phyloP scores from a whole-genome alignment of 1,284 basidiomycete species.

The Trichosporon sp. region DNA sequence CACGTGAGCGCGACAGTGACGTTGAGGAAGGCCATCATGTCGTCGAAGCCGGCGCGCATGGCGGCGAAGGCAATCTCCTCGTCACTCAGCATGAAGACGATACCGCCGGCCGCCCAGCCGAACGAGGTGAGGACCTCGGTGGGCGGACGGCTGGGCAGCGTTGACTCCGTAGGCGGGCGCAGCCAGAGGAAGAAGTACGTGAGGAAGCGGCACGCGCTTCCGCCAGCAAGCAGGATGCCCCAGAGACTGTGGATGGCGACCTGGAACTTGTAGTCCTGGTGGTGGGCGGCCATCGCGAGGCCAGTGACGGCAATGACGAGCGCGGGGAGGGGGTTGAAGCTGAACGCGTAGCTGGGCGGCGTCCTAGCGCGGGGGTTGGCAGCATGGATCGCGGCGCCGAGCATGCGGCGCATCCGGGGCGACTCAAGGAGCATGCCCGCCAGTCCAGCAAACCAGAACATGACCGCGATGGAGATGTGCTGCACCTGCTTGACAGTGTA shows the following conservation, averaged over 20 bases:
- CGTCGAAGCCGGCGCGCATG: slow-evolving; percentile 86
- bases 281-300: slow-evolving; percentile 92
- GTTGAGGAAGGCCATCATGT: slow-evolving; percentile 60
- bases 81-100: slow-evolving; percentile 87
- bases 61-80: slow-evolving; percentile 89
- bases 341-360: slow-evolving; percentile 72
- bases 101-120: slow-evolving; percentile 78
- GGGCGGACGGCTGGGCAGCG: slow-evolving; percentile 87
- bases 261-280: slow-evolving; percentile 73
- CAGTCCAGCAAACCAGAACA: slow-evolving; percentile 91
- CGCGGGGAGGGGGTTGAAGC: slow-evolving; percentile 93
- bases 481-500: slow-evolving; percentile 92
- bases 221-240: slow-evolving; percentile 86
- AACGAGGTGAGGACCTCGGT: slow-evolving; percentile 89
- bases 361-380: slow-evolving; percentile 57
- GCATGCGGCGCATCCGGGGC: slow-evolving; percentile 63
- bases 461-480: slow-evolving; percentile 84
- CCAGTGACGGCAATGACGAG: slow-evolving; percentile 92
- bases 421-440: slow-evolving; percentile 90
- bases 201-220: slow-evolving; percentile 60
- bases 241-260: slow-evolving; percentile 87
- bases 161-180: slow-evolving; percentile 63
- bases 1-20: slow-evolving; percentile 73
- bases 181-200: slow-evolving; percentile 97
- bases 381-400: slow-evolving; percentile 38